Base-by-base conservation (phyloP, 352 stramenopile genomes). In the Pythium dissimile region DNA sequence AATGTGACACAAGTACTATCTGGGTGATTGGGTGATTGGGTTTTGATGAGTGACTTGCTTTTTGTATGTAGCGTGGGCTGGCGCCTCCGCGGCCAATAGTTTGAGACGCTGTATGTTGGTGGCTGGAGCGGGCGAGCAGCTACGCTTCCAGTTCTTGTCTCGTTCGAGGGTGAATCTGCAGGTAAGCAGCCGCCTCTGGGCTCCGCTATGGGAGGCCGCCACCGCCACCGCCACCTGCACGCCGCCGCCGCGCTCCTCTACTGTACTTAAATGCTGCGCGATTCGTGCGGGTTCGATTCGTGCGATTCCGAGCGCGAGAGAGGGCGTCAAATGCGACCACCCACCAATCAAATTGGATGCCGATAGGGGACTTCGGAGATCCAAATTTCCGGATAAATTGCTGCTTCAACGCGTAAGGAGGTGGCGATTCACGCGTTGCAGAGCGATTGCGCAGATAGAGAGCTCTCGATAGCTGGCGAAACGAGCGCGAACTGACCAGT, bases 51-150 rank as follows among this genome's bases (percentile, higher is more conserved):
- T 73, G 44, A 80, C 74, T 88, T 80, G 69, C 6, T 23, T 11
- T 84, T 86, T 86, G 78, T 88, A 88, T 88, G 51, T 5, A 2
- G 1, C 0, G 12, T 9, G 12, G 3, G 11, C 50, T 80, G 71
- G 66, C 59, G 75, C 75, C 75, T 80, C 73, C 80, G 56, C 75
- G 77, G 77, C 80, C 80, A 90, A 90, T 90, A 90, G 74, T 90
- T 90, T 86, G 49, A 12, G 66, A 48, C 52, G 57, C 60, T 39
- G 52, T 67, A 57, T 47, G 57, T 39, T 64, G 41, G 41, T 59
- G 61, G 50, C 41, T 47, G 49, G 63, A 56, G 59, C 37, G 31
- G 27, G 23, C 23, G 24, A 51, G 26, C 28, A 18, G 18, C 7
- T 21, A 30, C 54, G 50, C 61, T 66, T 66, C 62, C 80, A 90